A percentile compares a stretch with the other conserved stretches of the same genome.
Conservation (phyloP, 371 early-diverging fungal genomes). For the Chytridiales sp. region DNA sequence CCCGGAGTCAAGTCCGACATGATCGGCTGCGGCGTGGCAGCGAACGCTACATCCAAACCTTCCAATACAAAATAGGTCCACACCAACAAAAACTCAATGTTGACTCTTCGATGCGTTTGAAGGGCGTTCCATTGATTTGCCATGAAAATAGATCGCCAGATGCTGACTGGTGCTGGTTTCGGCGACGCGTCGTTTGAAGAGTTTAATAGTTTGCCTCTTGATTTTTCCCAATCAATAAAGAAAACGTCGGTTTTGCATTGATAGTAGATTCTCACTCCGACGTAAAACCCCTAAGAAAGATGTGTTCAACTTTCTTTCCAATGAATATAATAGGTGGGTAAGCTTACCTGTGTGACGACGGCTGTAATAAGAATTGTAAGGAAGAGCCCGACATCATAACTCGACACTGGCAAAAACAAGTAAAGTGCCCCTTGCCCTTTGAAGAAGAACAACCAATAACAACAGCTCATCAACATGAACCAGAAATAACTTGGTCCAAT, state of each 20-base stretch:
- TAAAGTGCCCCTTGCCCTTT: slow-evolving; percentile 41
- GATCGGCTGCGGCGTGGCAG: slow-evolving; percentile 42
- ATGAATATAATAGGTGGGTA: background rate
- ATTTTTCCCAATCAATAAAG: slow-evolving; percentile 57
- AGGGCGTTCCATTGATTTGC: slow-evolving; percentile 49
- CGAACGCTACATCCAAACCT: slow-evolving; percentile 33
- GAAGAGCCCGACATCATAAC: slow-evolving; percentile 32
- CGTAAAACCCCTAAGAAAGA: slow-evolving; percentile 16
- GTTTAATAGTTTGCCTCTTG: slow-evolving; percentile 31
- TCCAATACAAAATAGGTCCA: slow-evolving; percentile 43
- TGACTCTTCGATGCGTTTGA: slow-evolving; percentile 40
- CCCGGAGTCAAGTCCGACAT: slow-evolving; percentile 35
- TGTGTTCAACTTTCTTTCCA: background rate
- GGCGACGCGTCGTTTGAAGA: slow-evolving; percentile 15
- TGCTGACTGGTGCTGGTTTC: slow-evolving; percentile 43
- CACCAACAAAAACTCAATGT: slow-evolving; percentile 41
- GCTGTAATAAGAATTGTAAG: slow-evolving; percentile 21
- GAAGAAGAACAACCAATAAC: slow-evolving; percentile 49
- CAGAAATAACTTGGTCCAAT: slow-evolving; percentile 38
- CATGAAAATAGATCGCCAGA: slow-evolving; percentile 55
- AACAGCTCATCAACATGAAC: slow-evolving; percentile 27
- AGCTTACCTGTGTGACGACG: slow-evolving; percentile 31
- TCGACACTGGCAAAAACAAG: slow-evolving; percentile 36
- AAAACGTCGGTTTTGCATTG: slow-evolving; percentile 51
- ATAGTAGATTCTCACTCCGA: slow-evolving; percentile 22